phyloP scores from a whole-genome alignment of 108 stramenopile species.

The Cylindrotheca fusiformis region DNA sequence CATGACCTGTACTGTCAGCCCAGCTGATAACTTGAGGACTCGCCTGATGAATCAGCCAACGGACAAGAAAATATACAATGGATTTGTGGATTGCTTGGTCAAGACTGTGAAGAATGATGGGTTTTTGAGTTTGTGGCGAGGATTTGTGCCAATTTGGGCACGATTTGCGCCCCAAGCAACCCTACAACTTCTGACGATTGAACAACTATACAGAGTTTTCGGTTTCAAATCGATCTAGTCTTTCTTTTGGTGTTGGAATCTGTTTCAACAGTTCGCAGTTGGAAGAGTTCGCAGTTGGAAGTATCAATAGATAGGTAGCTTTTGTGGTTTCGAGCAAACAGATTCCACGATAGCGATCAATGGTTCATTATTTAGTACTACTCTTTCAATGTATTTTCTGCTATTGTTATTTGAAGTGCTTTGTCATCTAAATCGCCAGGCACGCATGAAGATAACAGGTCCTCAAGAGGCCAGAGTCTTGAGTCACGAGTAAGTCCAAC shows the following conservation, averaged over 20 bases:
- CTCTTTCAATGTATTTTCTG: too few relatives aligned
- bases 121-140: conserved; percentile 71
- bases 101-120: conserved; percentile 82
- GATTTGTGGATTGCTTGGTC: conserved; percentile 70
- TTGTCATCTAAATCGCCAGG: too few relatives aligned
- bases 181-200: conserved; percentile 84
- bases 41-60: conserved; percentile 88
- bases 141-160: conserved; percentile 89
- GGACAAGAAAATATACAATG: conserved; percentile 80
- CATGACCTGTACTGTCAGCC: conserved; percentile 86
- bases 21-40: conserved; percentile 59
- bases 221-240: conserved; percentile 79
- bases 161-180: conserved; percentile 91
- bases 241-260: background rate
- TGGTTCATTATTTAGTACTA: too few relatives aligned
- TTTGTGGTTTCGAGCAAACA: too few relatives aligned
- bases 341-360: too few relatives aligned
- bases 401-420: too few relatives aligned
- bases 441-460: too few relatives aligned
- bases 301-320: too few relatives aligned
- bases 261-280: too few relatives aligned
- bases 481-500: too few relatives aligned
- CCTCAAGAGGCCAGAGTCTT: too few relatives aligned
- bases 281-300: too few relatives aligned
- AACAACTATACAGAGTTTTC: conserved; percentile 59